phyloP scores from a whole-genome alignment of 164 flowering plant species.

The Umbilicus rupestris region DNA sequence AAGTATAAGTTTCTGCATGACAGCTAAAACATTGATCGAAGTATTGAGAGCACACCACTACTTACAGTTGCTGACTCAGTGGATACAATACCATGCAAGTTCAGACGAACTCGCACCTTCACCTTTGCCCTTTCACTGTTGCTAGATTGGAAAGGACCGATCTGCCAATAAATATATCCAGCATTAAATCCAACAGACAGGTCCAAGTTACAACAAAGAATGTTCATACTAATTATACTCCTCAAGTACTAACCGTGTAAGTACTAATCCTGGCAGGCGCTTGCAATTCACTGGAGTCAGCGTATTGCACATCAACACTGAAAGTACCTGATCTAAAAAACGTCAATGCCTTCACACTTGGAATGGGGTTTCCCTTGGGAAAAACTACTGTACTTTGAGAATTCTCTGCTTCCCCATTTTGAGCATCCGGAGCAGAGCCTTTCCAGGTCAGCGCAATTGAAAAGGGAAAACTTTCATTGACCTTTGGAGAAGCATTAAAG shows the following conservation, averaged over 20 bases:
- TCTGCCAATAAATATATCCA: background rate
- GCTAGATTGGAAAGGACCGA: conserved; percentile 64
- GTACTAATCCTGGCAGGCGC: conserved; percentile 67
- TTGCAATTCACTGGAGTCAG: conserved; percentile 55
- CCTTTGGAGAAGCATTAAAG: conserved; percentile 25
- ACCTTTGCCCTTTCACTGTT: conserved; percentile 63
- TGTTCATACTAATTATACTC: background rate
- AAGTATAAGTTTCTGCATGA: background rate
- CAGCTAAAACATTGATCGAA: background rate
- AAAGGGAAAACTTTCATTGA: conserved; percentile 69
- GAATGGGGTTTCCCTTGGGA: conserved; percentile 36
- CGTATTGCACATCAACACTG: conserved; percentile 61
- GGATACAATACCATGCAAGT: conserved; percentile 75
- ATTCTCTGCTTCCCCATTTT: conserved; percentile 44
- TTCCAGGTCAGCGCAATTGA: conserved; percentile 78
- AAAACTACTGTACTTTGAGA: conserved; percentile 63
- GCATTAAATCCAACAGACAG: background rate
- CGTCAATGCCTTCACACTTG: conserved; percentile 77
- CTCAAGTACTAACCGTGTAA: conserved; percentile 42
- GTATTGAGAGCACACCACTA: background rate
- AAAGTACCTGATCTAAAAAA: conserved; percentile 69
- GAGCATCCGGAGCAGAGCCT: conserved; percentile 50
- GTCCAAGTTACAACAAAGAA: background rate
- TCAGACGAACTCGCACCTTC: conserved; percentile 72
- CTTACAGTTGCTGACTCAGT: conserved; percentile 87